Evolutionary conservation across 129 eudicot species (phyloP).

Genomic region (Artemisia argyi): DNA sequence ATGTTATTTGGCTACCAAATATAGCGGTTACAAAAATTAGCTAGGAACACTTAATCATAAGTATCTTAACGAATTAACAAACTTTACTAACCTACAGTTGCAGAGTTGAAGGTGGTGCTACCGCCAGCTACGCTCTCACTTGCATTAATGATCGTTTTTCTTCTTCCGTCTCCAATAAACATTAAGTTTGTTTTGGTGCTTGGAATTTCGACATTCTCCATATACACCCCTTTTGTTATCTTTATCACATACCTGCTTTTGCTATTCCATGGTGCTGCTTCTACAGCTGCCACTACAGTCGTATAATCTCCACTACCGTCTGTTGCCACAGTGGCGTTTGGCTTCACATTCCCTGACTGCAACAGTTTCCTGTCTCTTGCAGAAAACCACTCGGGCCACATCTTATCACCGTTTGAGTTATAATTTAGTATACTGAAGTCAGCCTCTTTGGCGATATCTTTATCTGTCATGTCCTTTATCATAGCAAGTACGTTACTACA

Average conservation of each 20-base stretch:
- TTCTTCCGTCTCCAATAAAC: slow-evolving; percentile 53
- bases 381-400: slow-evolving; percentile 45
- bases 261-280: slow-evolving; percentile 44
- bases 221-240: slow-evolving; percentile 40
- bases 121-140: slow-evolving; percentile 36
- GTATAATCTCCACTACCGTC: slow-evolving; percentile 54
- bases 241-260: slow-evolving; percentile 35
- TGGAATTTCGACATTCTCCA: slow-evolving; percentile 45
- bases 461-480: slow-evolving; percentile 24
- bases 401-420: not conserved
- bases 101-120: slow-evolving; percentile 39
- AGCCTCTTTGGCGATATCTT: slow-evolving; percentile 1
- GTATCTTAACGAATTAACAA: too few species aligned
- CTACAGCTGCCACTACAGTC: slow-evolving; percentile 50
- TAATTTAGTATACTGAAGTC: not conserved
- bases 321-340: slow-evolving; percentile 39
- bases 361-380: slow-evolving; percentile 41
- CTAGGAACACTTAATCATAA: too few species aligned
- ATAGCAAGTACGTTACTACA: slow-evolving; percentile 30
- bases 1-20: too few species aligned
- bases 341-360: slow-evolving; percentile 18
- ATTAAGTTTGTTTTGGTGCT: slow-evolving; percentile 42
- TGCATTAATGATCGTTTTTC: slow-evolving; percentile 47
- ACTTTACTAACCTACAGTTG: slow-evolving; percentile 44
- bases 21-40: too few species aligned